phyloP scores from a whole-genome alignment of 140 eudicot species.

The Oenanthe javanica region DNA sequence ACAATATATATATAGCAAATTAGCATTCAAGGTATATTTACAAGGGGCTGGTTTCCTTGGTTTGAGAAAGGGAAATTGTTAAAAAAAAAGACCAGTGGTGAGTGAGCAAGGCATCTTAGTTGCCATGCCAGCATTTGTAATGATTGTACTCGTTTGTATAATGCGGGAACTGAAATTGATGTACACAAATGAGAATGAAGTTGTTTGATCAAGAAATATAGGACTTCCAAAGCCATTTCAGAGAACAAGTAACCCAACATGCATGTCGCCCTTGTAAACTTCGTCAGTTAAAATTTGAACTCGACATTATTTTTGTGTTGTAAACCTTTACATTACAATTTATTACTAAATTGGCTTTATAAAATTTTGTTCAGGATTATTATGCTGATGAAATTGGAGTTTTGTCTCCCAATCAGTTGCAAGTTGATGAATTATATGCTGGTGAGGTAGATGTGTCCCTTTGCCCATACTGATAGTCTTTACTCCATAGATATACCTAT shows the following conservation, averaged over 20 bases:
- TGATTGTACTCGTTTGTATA: neutral
- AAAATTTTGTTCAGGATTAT: conserved; percentile 56
- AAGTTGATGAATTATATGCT: conserved; percentile 82
- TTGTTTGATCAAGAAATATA: neutral
- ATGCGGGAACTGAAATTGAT: neutral
- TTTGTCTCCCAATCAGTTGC: conserved; percentile 87
- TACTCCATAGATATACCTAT: neutral
- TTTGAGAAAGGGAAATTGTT: neutral
- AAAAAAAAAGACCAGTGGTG: neutral
- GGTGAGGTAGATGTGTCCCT: conserved; percentile 68
- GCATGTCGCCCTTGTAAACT: neutral
- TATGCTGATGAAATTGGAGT: conserved; percentile 96
- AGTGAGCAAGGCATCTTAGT: conserved; percentile 3
- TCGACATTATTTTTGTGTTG: neutral
- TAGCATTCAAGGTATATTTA: neutral
- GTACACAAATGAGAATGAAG: neutral
- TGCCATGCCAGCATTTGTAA: neutral
- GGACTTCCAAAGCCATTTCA: neutral
- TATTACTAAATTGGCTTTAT: conserved; percentile 13
- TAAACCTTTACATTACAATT: neutral
- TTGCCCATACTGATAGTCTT: neutral
- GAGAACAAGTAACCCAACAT: neutral
- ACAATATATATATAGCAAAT: neutral
- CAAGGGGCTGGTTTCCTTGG: neutral
- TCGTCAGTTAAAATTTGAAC: neutral